Conservation (phyloP, 306 rosid genomes). For the Vachellia pachyceras region DNA sequence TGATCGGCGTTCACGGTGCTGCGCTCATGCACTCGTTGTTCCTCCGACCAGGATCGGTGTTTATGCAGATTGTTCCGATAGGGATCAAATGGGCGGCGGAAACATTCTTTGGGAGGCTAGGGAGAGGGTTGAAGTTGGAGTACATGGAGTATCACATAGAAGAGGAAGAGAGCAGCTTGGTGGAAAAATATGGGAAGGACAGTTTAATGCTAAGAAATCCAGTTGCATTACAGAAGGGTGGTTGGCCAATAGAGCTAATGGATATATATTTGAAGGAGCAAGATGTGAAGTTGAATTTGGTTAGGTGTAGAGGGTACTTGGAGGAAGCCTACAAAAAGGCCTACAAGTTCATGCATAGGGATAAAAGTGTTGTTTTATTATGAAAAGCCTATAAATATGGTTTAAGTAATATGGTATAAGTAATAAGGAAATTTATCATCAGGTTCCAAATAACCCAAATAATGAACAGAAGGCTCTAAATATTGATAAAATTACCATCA, state of each 20-base stretch:
- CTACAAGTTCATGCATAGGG: conserved; percentile 23
- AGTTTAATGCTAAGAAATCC: conserved; percentile 36
- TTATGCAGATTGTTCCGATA: conserved; percentile 52
- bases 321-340: conserved; percentile 42
- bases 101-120: conserved; percentile 38
- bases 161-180: conserved; percentile 53
- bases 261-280: conserved; percentile 45
- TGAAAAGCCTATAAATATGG: background rate
- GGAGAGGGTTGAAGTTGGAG: conserved; percentile 30
- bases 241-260: conserved; percentile 43
- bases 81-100: conserved; percentile 42
- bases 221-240: background rate
- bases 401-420: no score
- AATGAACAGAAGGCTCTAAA: no score
- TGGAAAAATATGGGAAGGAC: conserved; percentile 40
- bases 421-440: no score
- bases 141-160: conserved; percentile 49
- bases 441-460: no score
- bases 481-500: no score
- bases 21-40: conserved; percentile 45
- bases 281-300: conserved; percentile 45
- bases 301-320: conserved; percentile 38
- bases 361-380: background rate
- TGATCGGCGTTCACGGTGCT: conserved; percentile 49
- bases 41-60: conserved; percentile 35